Base-by-base conservation (phyloP, 352 stramenopile genomes). In the Globisporangium megalacanthum region DNA sequence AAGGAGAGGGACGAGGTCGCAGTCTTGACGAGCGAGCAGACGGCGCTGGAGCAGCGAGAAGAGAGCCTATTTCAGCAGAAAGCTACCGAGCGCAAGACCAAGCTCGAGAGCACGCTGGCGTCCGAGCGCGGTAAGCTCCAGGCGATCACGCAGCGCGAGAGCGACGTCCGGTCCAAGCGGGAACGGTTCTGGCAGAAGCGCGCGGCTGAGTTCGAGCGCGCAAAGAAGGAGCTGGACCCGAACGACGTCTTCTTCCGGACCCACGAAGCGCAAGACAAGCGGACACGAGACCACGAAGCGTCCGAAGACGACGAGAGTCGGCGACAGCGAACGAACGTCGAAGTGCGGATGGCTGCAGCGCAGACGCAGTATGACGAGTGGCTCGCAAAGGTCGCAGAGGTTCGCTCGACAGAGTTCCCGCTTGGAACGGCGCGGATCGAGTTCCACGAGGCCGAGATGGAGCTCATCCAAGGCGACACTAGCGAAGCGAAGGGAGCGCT, bases 231-330 rank as follows among this genome's bases (percentile, higher is more conserved):
- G 31, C 57, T 94, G 3, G 80, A 94, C 50, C 82, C 83, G 10
- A 89, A 71, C 33, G 80, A 89, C 31, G 70, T 88, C n/a, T 93
- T 86, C 62, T 93, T 93, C 36, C 69, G 69, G 1, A 90, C 73
- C 7, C 68, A 81, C 4, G 80, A 89, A 9, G 67, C 72, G 0
- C 74, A 88, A 31, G 79, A 89, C 55, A 77, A 77, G 44, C 79
- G 78, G 35, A 76, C 74, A 0, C 72, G 54, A 4, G 78, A 79
- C 0, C 74, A 86, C 48, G 72, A 91, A 45, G 58, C 51, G 0
- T 66, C 72, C 31, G 81, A 94, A 58, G 77, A 92, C 44, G 58
- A 70, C 15, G 77, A 89, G 47, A 58, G 83, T 17, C 41, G 56
- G 11, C 70, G 72, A 0, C 72, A 89, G 36, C 67, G 70, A 14